Evolutionary conservation across 1,284 basidiomycete genomes (phyloP).

Genomic region (Tilletia walkeri): DNA sequence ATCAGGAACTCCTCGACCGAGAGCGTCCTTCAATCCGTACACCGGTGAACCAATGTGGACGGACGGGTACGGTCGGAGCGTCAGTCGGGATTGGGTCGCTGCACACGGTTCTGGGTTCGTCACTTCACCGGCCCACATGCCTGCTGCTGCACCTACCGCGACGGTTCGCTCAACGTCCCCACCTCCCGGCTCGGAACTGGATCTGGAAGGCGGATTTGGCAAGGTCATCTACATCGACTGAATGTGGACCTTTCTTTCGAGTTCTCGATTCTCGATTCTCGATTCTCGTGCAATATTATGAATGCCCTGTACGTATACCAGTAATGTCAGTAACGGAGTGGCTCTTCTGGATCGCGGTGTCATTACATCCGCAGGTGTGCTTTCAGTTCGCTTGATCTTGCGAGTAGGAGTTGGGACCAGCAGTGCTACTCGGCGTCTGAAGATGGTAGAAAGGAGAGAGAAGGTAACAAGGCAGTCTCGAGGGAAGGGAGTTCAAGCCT

Average conservation of each 20-base stretch:
- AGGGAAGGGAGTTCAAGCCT: too few relatives aligned
- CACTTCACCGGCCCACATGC: not conserved
- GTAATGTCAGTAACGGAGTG: too few relatives aligned
- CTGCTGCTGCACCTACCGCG: not conserved
- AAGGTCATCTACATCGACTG: constrained; percentile 6
- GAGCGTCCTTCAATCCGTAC: constrained; percentile 9
- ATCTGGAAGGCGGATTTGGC: constrained; percentile 9
- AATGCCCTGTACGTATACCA: too few relatives aligned
- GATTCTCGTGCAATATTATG: too few relatives aligned
- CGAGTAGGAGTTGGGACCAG: too few relatives aligned
- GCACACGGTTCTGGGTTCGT: not conserved
- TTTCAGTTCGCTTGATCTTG: too few relatives aligned
- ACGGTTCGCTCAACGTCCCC: not conserved
- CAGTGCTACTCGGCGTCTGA: too few relatives aligned
- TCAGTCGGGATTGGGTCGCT: not conserved
- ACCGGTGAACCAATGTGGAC: constrained; percentile 7
- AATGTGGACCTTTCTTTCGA: not conserved
- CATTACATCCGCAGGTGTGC: too few relatives aligned
- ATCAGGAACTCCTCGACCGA: not conserved
- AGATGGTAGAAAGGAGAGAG: too few relatives aligned
- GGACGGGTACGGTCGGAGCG: constrained; percentile 9
- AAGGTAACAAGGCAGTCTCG: too few relatives aligned
- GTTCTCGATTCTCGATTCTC: too few relatives aligned
- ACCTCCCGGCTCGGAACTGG: constrained; percentile 2
- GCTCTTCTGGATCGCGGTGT: too few relatives aligned